phyloP scores from a whole-genome alignment of 176 grass and related monocot species.

The Lolium multiflorum region DNA sequence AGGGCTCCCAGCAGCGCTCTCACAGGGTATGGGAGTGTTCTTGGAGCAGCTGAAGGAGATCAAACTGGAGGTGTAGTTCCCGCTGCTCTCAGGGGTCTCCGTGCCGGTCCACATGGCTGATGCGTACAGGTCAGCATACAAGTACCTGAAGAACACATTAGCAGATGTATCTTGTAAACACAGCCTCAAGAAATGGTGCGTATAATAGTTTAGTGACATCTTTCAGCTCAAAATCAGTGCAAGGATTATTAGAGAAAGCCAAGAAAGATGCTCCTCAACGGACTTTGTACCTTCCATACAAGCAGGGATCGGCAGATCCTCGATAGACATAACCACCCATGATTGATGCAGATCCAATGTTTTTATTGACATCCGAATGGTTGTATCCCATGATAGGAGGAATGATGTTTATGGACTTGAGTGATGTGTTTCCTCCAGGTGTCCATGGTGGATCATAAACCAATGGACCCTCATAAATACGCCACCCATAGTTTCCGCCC shows the following conservation, averaged over 20 bases:
- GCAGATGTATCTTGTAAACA: not conserved
- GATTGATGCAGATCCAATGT: conserved; percentile 65
- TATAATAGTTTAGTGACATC: not conserved
- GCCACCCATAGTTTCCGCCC: conserved; percentile 88
- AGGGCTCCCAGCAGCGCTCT: conserved; percentile 54
- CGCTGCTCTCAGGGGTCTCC: conserved; percentile 66
- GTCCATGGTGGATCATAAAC: conserved; percentile 44
- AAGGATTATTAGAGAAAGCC: not conserved
- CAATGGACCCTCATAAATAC: conserved; percentile 58
- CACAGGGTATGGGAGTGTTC: conserved; percentile 53
- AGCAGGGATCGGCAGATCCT: conserved; percentile 71
- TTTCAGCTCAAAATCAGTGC: not conserved
- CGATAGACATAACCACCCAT: conserved; percentile 76
- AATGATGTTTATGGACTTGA: conserved; percentile 52
- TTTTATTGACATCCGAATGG: conserved; percentile 61
- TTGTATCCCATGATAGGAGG: conserved; percentile 62
- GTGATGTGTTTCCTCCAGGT: conserved; percentile 59
- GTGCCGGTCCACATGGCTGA: conserved; percentile 65
- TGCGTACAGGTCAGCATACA: conserved; percentile 76
- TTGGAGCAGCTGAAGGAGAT: conserved; percentile 73
- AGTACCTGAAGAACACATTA: conserved; percentile 58
- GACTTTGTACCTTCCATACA: conserved; percentile 65
- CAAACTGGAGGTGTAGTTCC: conserved; percentile 62
- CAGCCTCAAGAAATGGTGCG: not conserved
- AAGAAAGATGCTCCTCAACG: not conserved